A percentile compares a stretch with the other conserved stretches of the same genome.
Evolutionary conservation across 352 stramenopile genomes (phyloP).

Genomic region (Phytophthora quininea): DNA sequence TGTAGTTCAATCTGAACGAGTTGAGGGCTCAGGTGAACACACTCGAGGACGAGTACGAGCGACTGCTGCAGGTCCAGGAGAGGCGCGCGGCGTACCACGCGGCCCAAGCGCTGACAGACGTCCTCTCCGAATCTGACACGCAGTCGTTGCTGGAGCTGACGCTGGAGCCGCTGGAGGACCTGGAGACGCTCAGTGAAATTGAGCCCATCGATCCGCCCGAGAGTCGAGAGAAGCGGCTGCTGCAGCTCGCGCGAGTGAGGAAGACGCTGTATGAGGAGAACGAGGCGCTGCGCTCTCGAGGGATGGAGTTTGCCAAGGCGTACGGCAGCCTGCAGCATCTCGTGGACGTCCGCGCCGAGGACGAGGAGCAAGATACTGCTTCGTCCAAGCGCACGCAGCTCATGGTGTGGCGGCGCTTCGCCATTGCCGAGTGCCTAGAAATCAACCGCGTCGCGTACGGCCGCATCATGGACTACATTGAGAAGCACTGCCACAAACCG

Average conservation of each 20-base stretch:
- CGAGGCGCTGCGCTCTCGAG: conserved; percentile 36
- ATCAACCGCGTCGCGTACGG: conserved; percentile 48
- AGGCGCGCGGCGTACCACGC: conserved; percentile 16
- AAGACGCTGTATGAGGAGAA: conserved; percentile 54
- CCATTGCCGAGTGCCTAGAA: conserved; percentile 49
- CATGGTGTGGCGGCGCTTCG: conserved; percentile 41
- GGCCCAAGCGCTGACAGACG: conserved; percentile 14
- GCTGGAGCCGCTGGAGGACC: conserved; percentile 30
- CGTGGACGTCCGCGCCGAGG: conserved; percentile 42
- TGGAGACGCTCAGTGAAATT: conserved; percentile 23
- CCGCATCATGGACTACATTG: conserved; percentile 39
- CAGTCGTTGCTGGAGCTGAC: conserved; percentile 30
- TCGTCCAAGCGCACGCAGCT: conserved; percentile 37
- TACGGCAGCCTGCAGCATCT: conserved; percentile 55
- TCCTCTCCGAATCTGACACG: conserved; percentile 20
- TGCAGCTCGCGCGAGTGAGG: conserved; percentile 40
- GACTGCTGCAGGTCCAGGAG: conserved; percentile 41
- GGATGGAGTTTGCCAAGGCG: conserved; percentile 52
- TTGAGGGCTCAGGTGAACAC: conserved; percentile 51
- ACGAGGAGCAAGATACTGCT: conserved; percentile 19
- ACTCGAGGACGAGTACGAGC: conserved; percentile 52
- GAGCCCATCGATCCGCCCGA: conserved; percentile 25
- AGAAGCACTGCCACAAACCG: conserved; percentile 41
- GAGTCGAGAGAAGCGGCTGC: conserved; percentile 28
- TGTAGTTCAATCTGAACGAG: conserved; percentile 51